phyloP scores from a whole-genome alignment of 2,329 filamentous ascomycete species.

The Botrytis deweyae region DNA sequence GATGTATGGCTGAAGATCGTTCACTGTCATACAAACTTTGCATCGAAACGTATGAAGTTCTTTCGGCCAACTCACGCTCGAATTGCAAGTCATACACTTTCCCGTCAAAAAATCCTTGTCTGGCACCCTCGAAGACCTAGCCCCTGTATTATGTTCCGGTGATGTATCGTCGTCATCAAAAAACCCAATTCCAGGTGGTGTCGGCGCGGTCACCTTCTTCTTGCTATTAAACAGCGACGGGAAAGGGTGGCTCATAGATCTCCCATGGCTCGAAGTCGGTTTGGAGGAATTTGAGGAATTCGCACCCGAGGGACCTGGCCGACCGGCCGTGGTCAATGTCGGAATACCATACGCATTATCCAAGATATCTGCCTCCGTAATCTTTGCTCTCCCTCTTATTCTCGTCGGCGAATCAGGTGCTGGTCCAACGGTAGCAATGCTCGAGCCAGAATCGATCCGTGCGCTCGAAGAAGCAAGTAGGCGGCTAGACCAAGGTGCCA shows the following conservation, averaged over 20 bases:
- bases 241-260: constrained; percentile 77
- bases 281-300: constrained; percentile 22
- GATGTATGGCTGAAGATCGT: constrained; percentile 62
- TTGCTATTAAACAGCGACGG: constrained; percentile 67
- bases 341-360: constrained; percentile 39
- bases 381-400: constrained; percentile 23
- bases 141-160: constrained; percentile 33
- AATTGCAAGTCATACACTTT: constrained; percentile 83
- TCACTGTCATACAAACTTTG: constrained; percentile 80
- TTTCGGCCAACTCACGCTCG: constrained; percentile 75
- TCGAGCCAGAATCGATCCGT: constrained; percentile 29
- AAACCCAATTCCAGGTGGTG: constrained; percentile 15
- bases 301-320: constrained; percentile 21
- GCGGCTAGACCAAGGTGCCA: constrained; percentile 39
- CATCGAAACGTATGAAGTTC: constrained; percentile 75
- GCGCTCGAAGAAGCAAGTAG: constrained; percentile 36
- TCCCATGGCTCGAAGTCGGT: constrained; percentile 24
- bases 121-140: constrained; percentile 39
- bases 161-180: constrained; percentile 9
- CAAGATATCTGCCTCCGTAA: constrained; percentile 38
- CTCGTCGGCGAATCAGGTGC: constrained; percentile 13
- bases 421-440: constrained; percentile 7
- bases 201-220: constrained; percentile 48
- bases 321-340: constrained; percentile 23
- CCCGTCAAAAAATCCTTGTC: constrained; percentile 65